Evolutionary conservation across 2,329 filamentous ascomycete genomes (phyloP).

Genomic region (Mariannaea sp.): DNA sequence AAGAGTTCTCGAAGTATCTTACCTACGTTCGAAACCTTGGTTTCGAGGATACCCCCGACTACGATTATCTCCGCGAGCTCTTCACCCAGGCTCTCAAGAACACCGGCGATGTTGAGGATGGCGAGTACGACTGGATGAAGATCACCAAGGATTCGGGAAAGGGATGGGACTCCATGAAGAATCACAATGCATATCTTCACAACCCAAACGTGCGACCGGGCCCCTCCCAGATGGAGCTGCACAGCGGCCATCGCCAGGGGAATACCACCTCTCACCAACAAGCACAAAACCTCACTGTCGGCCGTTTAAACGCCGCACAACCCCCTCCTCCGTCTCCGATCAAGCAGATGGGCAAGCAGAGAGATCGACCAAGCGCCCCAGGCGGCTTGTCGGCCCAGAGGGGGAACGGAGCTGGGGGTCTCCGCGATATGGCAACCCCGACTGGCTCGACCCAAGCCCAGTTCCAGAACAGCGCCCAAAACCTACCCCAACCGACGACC

Average conservation of each 20-base stretch:
- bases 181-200: slow-evolving; percentile 69
- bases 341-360: slow-evolving; percentile 78
- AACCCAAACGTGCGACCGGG: slow-evolving; percentile 79
- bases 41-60: slow-evolving; percentile 98
- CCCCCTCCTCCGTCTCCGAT: slow-evolving; percentile 85
- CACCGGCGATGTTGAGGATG: slow-evolving; percentile 92
- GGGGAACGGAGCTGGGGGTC: slow-evolving; percentile 73
- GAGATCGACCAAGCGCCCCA: slow-evolving; percentile 76
- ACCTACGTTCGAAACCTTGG: slow-evolving; percentile 97
- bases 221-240: slow-evolving; percentile 82
- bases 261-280: slow-evolving; percentile 67
- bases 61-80: slow-evolving; percentile 94
- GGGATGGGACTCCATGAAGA: slow-evolving; percentile 79
- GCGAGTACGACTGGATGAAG: slow-evolving; percentile 99
- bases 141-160: slow-evolving; percentile 82
- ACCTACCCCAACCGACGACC: slow-evolving; percentile 71
- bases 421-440: slow-evolving; percentile 79
- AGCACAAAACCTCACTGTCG: slow-evolving; percentile 71
- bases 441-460: slow-evolving; percentile 93
- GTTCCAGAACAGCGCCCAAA: slow-evolving; percentile 93
- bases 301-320: slow-evolving; percentile 93
- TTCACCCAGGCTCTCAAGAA: slow-evolving; percentile 97
- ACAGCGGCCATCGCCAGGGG: slow-evolving; percentile 71
- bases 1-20: slow-evolving; percentile 97
- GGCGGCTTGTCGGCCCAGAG: slow-evolving; percentile 76